Conservation (phyloP, 108 stramenopile genomes). For the Mayamaea pseudoterrestris region DNA sequence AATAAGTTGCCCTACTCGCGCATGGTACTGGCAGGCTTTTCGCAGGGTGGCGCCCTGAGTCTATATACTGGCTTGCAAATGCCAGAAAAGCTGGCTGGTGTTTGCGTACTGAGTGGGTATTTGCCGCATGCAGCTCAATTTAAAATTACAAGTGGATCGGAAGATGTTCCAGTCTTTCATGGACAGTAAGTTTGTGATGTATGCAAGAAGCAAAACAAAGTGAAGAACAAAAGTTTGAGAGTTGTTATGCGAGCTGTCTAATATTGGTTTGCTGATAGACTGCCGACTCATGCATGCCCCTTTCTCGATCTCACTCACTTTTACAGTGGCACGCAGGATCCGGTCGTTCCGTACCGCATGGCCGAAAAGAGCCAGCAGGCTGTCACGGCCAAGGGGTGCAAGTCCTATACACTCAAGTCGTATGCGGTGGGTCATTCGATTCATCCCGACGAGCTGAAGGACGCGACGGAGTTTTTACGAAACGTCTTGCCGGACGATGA, state of each 20-base stretch:
- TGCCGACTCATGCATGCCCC: too few species aligned
- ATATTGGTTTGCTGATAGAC: too few species aligned
- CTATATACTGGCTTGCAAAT: conserved; percentile 83
- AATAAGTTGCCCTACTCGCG: conserved; percentile 70
- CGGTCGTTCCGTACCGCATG: conserved; percentile 55
- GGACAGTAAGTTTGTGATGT: too few species aligned
- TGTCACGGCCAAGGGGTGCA: conserved; percentile 43
- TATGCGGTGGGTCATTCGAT: conserved; percentile 79
- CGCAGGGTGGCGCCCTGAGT: conserved; percentile 84
- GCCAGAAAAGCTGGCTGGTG: conserved; percentile 58
- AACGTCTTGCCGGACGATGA: conserved; percentile 56
- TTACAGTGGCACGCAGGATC: conserved; percentile 81
- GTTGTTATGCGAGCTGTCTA: too few species aligned
- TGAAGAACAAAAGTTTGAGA: too few species aligned
- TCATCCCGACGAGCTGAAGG: conserved; percentile 50
- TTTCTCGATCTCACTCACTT: too few species aligned
- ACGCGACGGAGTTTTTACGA: conserved; percentile 51
- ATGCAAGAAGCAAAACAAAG: too few species aligned
- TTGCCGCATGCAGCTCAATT: conserved; percentile 66
- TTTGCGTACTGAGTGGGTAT: conserved; percentile 81
- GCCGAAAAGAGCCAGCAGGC: conserved; percentile 56
- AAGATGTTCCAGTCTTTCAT: too few species aligned
- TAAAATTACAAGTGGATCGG: conserved; percentile 31
- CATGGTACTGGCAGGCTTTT: conserved; percentile 90
- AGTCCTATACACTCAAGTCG: conserved; percentile 55